Conservation (phyloP, 73 alveolate genomes). For the Effrenium voratum region DNA sequence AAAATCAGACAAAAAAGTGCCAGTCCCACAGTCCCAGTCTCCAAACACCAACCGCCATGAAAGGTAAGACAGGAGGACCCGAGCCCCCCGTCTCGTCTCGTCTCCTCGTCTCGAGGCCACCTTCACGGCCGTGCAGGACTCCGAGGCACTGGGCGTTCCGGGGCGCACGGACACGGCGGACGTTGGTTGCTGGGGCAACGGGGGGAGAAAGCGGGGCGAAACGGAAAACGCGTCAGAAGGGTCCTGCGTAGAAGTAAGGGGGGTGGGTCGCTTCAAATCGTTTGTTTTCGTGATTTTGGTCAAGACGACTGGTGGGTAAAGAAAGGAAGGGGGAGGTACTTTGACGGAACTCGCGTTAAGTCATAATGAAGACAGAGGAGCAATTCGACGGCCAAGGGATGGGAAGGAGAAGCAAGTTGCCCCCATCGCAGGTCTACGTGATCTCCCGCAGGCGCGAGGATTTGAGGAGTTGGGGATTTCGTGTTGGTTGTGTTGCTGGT, state of each 20-base stretch:
- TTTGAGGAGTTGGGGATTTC: too few relatives aligned
- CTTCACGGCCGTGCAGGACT: constrained; percentile 63
- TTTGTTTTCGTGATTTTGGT: neutral
- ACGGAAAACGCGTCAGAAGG: too few relatives aligned
- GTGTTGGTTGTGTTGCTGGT: too few relatives aligned
- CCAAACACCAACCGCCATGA: too few relatives aligned
- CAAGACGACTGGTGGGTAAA: neutral
- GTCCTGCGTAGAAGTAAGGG: too few relatives aligned
- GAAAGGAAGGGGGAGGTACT: neutral
- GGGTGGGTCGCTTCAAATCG: too few relatives aligned
- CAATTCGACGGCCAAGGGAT: neutral
- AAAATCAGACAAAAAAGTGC: too few relatives aligned
- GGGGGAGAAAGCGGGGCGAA: neutral
- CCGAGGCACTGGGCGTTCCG: neutral
- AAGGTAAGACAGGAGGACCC: neutral
- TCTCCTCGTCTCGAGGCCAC: constrained; percentile 37
- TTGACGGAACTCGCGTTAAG: neutral
- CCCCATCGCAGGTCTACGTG: constrained; percentile 50
- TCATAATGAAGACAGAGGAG: neutral
- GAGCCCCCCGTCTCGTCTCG: neutral
- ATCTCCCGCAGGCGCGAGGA: constrained; percentile 66
- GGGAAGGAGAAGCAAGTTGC: neutral
- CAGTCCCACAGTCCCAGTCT: too few relatives aligned
- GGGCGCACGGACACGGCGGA: neutral
- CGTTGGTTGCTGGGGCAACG: neutral